These are phyloP conservation scores for Acmispon strigosus DNA, from an alignment of 306 rosid genomes.

Conservation along the genomic window DNA sequence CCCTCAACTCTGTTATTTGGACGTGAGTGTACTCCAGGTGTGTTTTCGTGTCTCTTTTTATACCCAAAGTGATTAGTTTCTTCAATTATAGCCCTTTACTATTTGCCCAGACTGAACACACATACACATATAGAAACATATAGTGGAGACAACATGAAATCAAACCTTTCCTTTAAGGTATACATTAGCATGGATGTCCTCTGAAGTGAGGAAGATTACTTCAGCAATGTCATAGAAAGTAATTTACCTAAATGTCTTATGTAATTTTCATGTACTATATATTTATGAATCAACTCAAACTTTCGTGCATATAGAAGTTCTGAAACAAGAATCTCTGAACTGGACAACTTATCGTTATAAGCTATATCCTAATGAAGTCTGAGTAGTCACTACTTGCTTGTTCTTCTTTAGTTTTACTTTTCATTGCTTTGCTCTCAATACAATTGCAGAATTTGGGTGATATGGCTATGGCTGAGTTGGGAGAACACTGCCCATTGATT, in stretches of 20 bases:
- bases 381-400: background rate
- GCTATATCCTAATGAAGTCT: background rate
- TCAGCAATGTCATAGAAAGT: background rate
- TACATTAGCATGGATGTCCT: slow-evolving; percentile 3
- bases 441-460: slow-evolving; percentile 76
- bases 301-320: background rate
- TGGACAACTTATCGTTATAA: background rate
- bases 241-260: background rate
- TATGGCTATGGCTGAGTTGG: slow-evolving; percentile 78
- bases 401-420: background rate
- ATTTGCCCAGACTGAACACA: background rate
- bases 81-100: background rate
- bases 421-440: background rate
- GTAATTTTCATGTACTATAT: background rate
- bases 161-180: background rate
- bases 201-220: slow-evolving; percentile 8
- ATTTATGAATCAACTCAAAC: background rate
- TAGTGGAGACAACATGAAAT: background rate
- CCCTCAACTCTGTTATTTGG: slow-evolving; percentile 64
- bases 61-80: background rate
- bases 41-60: slow-evolving; percentile 13
- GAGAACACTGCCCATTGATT: slow-evolving; percentile 77
- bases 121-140: background rate
- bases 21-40: slow-evolving; percentile 90
- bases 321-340: background rate